Percentiles rank a stretch among this genome's conserved stretches.
Evolutionary conservation across 805 yeast species (phyloP).

Genomic region (Candida namnaoensis): DNA sequence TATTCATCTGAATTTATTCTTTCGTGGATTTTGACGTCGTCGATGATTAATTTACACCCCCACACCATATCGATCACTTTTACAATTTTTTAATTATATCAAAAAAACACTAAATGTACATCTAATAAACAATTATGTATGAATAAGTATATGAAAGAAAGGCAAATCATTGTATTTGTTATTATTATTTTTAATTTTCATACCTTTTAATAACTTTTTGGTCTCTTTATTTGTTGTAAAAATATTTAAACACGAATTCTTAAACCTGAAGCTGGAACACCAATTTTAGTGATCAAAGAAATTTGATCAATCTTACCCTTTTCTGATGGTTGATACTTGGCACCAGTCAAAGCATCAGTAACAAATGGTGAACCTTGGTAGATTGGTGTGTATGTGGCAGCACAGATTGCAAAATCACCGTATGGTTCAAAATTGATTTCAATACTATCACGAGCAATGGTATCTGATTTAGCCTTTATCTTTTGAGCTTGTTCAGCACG

Average conservation of each 20-base stretch:
- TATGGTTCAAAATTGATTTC: slow-evolving; percentile 90
- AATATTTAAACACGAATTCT: slow-evolving; percentile 29
- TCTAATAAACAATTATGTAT: too few species aligned
- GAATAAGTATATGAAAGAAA: too few species aligned
- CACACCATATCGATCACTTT: too few species aligned
- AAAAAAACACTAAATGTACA: too few species aligned
- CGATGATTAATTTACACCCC: too few species aligned
- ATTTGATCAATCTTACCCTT: slow-evolving; percentile 75
- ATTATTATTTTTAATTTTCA: too few species aligned
- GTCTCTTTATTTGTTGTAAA: too few species aligned
- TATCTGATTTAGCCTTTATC: slow-evolving; percentile 72
- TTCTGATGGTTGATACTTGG: slow-evolving; percentile 68
- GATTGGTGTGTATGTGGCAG: slow-evolving; percentile 80
- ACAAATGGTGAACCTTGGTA: slow-evolving; percentile 65
- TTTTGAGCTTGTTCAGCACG: slow-evolving; percentile 86
- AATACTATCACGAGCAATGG: slow-evolving; percentile 75
- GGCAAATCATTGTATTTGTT: too few species aligned
- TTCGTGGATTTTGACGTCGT: too few species aligned
- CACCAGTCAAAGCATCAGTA: slow-evolving; percentile 82
- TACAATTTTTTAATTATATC: too few species aligned
- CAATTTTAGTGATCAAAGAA: slow-evolving; percentile 70
- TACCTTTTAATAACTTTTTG: too few species aligned
- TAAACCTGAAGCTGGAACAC: slow-evolving; percentile 89
- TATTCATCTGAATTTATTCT: too few species aligned
- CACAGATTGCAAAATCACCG: slow-evolving; percentile 87